Conservation (phyloP, 192 early-diverging fungal species). For the Chytriomyces hyalinus region DNA sequence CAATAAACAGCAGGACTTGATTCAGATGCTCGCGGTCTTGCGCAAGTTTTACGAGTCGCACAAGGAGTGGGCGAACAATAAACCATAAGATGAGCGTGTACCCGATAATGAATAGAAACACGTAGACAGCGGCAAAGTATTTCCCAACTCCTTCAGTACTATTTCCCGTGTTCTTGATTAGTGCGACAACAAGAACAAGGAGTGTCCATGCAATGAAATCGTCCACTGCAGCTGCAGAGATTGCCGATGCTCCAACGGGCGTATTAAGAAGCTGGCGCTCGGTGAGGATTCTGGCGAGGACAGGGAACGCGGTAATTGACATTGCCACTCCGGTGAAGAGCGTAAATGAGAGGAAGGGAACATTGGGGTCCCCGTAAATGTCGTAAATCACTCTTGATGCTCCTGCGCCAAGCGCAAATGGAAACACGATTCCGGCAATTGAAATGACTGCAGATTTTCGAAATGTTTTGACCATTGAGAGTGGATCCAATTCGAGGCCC, state of each 20-base stretch:
- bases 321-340: conserved; percentile 84
- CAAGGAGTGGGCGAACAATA: conserved; percentile 64
- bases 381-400: conserved; percentile 72
- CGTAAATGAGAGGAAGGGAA: conserved; percentile 69
- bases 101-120: conserved; percentile 69
- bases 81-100: conserved; percentile 75
- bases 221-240: conserved; percentile 79
- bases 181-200: conserved; percentile 57
- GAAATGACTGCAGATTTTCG: conserved; percentile 56
- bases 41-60: conserved; percentile 21
- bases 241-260: conserved; percentile 70
- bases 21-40: conserved; percentile 6
- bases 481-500: conserved; percentile 81
- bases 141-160: conserved; percentile 16
- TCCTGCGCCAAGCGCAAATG: conserved; percentile 74
- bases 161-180: conserved; percentile 76
- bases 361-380: conserved; percentile 24
- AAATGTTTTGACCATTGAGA: conserved; percentile 12
- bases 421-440: conserved; percentile 72
- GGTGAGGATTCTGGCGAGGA: conserved; percentile 85
- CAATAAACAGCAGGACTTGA: conserved; percentile 70
- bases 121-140: conserved; percentile 71
- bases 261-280: conserved; percentile 75
- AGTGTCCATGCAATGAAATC: conserved; percentile 79
- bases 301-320: conserved; percentile 86